Percentiles rank a stretch among this genome's conserved stretches.
phyloP scores from a whole-genome alignment of 2,329 filamentous ascomycete genomes.

The Cercospora brassicicola region DNA sequence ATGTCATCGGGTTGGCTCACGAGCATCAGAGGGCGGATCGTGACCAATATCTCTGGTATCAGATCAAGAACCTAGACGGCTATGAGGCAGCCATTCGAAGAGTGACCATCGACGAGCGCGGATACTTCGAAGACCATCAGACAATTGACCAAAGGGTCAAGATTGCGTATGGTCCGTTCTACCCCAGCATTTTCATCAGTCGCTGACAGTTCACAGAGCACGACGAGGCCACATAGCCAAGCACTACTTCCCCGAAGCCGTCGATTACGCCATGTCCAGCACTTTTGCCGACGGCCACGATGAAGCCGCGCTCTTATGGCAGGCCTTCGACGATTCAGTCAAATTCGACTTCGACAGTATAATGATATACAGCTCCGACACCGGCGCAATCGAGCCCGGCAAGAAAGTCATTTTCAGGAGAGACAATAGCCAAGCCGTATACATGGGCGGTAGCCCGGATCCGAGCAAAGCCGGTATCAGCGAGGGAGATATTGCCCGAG shows the following conservation, averaged over 20 bases:
- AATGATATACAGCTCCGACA: constrained; percentile 17
- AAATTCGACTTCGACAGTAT: constrained; percentile 19
- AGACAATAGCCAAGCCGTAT: background rate
- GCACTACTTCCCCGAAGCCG: constrained; percentile 11
- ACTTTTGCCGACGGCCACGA: background rate
- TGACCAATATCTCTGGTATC: constrained; percentile 18
- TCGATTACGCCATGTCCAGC: constrained; percentile 5
- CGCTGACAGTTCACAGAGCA: background rate
- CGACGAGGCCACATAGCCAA: constrained; percentile 6
- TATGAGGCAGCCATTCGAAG: constrained; percentile 7
- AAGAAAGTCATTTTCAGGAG: constrained; percentile 10
- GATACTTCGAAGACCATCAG: constrained; percentile 1
- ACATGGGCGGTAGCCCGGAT: constrained; percentile 9
- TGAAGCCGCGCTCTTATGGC: background rate
- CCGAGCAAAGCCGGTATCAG: background rate
- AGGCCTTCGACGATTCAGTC: constrained; percentile 1
- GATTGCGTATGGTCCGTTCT: background rate
- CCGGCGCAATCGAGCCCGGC: background rate
- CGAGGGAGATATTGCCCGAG: constrained; percentile 7
- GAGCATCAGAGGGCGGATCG: constrained; percentile 24
- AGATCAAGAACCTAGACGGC: constrained; percentile 15
- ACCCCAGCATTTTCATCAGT: background rate
- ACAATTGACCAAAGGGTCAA: background rate
- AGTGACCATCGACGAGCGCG: constrained; percentile 2
- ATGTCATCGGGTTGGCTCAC: constrained; percentile 24